Conservation (phyloP, 176 grass and related monocot species). For the Lolium rigidum region DNA sequence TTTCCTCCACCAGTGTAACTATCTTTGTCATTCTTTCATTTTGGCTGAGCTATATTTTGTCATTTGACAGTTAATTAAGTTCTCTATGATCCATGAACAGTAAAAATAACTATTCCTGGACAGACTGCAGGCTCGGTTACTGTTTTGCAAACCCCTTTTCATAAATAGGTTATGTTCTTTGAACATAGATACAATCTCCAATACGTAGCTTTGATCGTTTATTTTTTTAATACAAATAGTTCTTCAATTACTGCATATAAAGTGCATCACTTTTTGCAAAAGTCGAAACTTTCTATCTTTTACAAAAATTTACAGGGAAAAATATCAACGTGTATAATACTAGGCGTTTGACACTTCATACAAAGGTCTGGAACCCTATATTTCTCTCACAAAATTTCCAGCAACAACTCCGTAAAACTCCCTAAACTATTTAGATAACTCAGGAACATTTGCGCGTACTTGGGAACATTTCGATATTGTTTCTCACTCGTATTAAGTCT, state of each 20-base stretch:
- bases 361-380: no score
- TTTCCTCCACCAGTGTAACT: not conserved
- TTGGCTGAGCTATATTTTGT: not conserved
- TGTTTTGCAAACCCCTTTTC: not conserved
- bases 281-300: not conserved
- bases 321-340: no score
- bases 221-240: no score
- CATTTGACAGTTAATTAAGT: not conserved
- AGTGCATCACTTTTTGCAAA: not conserved
- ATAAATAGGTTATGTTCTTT: not conserved
- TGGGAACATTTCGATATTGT: no score
- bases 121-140: not conserved
- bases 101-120: not conserved
- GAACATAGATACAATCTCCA: not conserved
- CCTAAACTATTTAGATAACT: no score
- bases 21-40: not conserved
- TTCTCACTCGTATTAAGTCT: no score
- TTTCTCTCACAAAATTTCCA: no score
- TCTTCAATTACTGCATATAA: not conserved
- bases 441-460: no score
- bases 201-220: not conserved
- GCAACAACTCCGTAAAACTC: no score
- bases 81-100: not conserved
- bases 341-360: no score
- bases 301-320: not conserved